Percentiles rank a stretch among this genome's conserved stretches.
phyloP scores from a whole-genome alignment of 2,329 filamentous ascomycete species.

The Ophiocordyceps sinensis region DNA sequence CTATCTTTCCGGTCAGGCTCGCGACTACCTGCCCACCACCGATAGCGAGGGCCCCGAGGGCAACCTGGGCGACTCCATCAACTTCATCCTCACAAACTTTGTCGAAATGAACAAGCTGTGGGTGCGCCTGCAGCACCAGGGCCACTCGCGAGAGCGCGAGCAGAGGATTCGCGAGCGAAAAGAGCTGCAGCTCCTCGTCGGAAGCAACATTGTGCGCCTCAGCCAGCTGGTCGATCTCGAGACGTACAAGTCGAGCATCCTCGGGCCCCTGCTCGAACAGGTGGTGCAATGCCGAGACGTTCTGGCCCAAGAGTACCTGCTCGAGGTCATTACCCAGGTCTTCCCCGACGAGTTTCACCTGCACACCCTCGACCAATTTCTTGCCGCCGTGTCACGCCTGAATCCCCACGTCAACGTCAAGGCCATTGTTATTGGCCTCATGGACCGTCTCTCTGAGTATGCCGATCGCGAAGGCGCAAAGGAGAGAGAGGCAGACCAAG shows the following conservation, averaged over 20 bases:
- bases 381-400: conserved; percentile 80
- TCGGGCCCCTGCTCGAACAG: conserved; percentile 83
- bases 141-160: conserved; percentile 87
- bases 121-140: conserved; percentile 94
- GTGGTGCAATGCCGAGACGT: conserved; percentile 97
- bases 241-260: conserved; percentile 79
- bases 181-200: conserved; percentile 87
- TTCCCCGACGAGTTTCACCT: conserved; percentile 98
- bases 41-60: conserved; percentile 84
- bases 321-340: conserved; percentile 97
- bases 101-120: conserved; percentile 99
- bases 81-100: conserved; percentile 95
- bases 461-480: conserved; percentile 75
- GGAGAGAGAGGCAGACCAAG: conserved; percentile 54
- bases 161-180: conserved; percentile 87
- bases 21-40: conserved; percentile 72
- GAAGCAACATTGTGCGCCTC: conserved; percentile 87
- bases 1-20: conserved; percentile 87
- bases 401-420: conserved; percentile 98
- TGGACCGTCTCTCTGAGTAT: conserved; percentile 91
- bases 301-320: conserved; percentile 87
- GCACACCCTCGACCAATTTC: conserved; percentile 87
- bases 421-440: conserved; percentile 91
- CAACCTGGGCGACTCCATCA: conserved; percentile 93
- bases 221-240: conserved; percentile 94